Percentiles rank a stretch among this genome's conserved stretches.
phyloP scores from a whole-genome alignment of 345 rosid genomes.

The Eucalyptus pauciflora region DNA sequence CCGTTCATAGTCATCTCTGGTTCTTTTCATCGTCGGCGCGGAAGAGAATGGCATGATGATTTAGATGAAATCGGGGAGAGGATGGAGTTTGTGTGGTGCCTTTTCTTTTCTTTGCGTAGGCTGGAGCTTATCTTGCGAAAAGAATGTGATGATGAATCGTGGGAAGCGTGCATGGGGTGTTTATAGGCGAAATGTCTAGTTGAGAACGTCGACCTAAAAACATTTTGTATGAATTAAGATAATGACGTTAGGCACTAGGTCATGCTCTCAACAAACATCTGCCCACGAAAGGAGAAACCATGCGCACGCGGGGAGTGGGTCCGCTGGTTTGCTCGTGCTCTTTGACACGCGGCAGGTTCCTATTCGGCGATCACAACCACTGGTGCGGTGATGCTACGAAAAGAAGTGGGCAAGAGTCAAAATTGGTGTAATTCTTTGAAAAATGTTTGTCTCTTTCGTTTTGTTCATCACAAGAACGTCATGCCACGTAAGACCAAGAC shows the following conservation, averaged over 20 bases:
- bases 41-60: neutral
- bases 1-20: slow-evolving; percentile 7
- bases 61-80: neutral
- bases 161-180: neutral
- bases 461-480: neutral
- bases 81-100: neutral
- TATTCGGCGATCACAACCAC: neutral
- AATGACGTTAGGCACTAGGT: neutral
- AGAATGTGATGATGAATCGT: neutral
- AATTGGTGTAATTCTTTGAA: neutral
- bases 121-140: neutral
- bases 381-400: neutral
- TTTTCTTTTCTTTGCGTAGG: neutral
- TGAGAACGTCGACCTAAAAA: neutral
- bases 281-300: neutral
- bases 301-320: too few species aligned
- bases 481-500: neutral
- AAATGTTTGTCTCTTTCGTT: neutral
- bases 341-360: neutral
- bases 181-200: neutral
- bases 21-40: slow-evolving; percentile 26
- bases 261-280: neutral
- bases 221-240: neutral
- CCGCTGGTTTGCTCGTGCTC: neutral
- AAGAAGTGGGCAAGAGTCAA: neutral